Base-by-base conservation (phyloP, 1,139 yeast species). In the Candida buenavistaensis region DNA sequence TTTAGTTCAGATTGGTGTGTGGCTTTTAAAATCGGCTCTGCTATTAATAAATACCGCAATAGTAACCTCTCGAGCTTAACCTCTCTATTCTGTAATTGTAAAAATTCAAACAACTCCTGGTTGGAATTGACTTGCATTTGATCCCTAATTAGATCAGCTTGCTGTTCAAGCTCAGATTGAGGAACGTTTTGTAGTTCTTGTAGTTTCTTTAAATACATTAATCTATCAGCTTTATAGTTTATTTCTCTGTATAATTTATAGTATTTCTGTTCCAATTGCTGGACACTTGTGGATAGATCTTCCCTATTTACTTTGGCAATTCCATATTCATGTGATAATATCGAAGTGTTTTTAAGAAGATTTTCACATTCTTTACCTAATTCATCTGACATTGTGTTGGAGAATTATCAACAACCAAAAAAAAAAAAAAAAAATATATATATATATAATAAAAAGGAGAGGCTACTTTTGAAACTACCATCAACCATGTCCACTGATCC, bases 1-100 rank as follows among this genome's bases (percentile, higher is more conserved):
- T 68, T 59, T 28, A 59, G 40, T 26, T 59, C 52, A 5, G 56
- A 48, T 28, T 61, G 64, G 40, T 65, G 67, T 4, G 63, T 54
- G 1, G 69, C 50, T 33, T 64, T 48, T 24, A 65, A 49, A 14
- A 62, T 55, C 2, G 72, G 71, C 4, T 54, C 41, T 2, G 59
- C 50, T 28, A 48, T 44, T 27, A 59, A 57, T 20, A 65, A 42
- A 33, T 54, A 57, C 9, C 47, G 47, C 28, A 50, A 54, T 29
- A 63, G 44, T 24, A 66, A 43, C 4, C 47, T 33, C 7, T 51
- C 47, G 3, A 62, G 54, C 39, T 63, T 64, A 33, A 62, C 44
- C 14, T 35, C 42, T 3, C 46, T 38, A 37, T 48, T 54, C 23
- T 59, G 65, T 6, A 40, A 27, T 14, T 35, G 30, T 17, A 59